phyloP scores from a whole-genome alignment of 2,329 filamentous ascomycete species.

The Diaporthe destruens region DNA sequence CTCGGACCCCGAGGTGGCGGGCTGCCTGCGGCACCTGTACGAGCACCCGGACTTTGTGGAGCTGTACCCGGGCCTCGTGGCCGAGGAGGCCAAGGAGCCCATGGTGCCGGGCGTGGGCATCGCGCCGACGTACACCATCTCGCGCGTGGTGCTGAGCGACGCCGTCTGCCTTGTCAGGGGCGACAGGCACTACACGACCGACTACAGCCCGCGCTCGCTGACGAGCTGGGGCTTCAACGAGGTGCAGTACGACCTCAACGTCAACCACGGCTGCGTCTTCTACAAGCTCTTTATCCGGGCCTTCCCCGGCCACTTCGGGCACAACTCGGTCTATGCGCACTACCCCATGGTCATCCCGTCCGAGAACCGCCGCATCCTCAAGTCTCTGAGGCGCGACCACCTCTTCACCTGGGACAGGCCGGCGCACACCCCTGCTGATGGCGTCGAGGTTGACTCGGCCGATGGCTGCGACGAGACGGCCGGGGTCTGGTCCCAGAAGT shows the following conservation, averaged over 20 bases:
- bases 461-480: constrained; percentile 59
- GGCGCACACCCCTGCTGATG: constrained; percentile 56
- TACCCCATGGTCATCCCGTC: constrained; percentile 79
- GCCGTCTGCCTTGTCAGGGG: constrained; percentile 83
- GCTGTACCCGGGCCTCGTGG: constrained; percentile 82
- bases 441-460: constrained; percentile 71
- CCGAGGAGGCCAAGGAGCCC: constrained; percentile 80
- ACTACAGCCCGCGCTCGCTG: constrained; percentile 79
- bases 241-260: constrained; percentile 75
- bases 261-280: constrained; percentile 86
- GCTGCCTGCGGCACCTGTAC: constrained; percentile 76
- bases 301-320: constrained; percentile 83
- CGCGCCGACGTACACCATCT: constrained; percentile 81
- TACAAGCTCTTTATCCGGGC: constrained; percentile 86
- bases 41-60: constrained; percentile 85
- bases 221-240: constrained; percentile 89
- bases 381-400: constrained; percentile 73
- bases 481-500: constrained; percentile 70
- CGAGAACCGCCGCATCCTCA: constrained; percentile 80
- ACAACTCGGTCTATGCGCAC: constrained; percentile 84
- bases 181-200: constrained; percentile 83
- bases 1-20: constrained; percentile 77
- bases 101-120: constrained; percentile 82
- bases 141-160: constrained; percentile 81
- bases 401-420: constrained; percentile 79